Evolutionary conservation across 495 filamentous ascomycete genomes (phyloP).

Genomic region (Aspergillus sclerotioniger): DNA sequence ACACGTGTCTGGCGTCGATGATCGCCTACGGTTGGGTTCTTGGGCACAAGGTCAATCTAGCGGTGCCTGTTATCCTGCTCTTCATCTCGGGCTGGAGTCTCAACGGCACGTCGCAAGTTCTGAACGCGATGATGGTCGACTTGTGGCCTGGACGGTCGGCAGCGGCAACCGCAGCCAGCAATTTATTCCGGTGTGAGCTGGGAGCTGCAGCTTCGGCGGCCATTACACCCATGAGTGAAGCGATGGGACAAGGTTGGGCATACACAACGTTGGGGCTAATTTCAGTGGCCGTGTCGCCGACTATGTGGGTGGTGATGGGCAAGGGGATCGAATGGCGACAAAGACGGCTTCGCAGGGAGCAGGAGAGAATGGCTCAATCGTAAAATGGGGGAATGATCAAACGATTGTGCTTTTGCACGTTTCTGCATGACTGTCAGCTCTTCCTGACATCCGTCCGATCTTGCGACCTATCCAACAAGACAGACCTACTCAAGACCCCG

Average conservation of each 20-base stretch:
- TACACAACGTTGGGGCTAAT: conserved; percentile 47
- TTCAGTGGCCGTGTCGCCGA: conserved; percentile 30
- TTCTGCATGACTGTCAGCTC: too few relatives aligned
- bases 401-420: too few relatives aligned
- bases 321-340: not conserved
- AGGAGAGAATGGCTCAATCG: not conserved
- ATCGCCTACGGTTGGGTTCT: conserved; percentile 61
- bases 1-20: conserved; percentile 36
- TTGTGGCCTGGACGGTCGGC: conserved; percentile 55
- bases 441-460: too few relatives aligned
- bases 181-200: conserved; percentile 61
- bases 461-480: too few relatives aligned
- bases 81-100: conserved; percentile 55
- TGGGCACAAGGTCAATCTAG: conserved; percentile 41
- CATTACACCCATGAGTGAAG: conserved; percentile 58
- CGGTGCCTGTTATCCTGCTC: conserved; percentile 52
- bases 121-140: conserved; percentile 54
- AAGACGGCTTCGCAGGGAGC: not conserved
- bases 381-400: too few relatives aligned
- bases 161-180: conserved; percentile 64
- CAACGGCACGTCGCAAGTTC: conserved; percentile 47
- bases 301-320: not conserved
- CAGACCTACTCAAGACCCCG: too few relatives aligned
- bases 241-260: conserved; percentile 61
- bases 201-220: conserved; percentile 60